Percentiles rank a stretch among this genome's conserved stretches.
Evolutionary conservation across 2,329 filamentous ascomycete species (phyloP).

Genomic region (Aspergillus fumigatus): DNA sequence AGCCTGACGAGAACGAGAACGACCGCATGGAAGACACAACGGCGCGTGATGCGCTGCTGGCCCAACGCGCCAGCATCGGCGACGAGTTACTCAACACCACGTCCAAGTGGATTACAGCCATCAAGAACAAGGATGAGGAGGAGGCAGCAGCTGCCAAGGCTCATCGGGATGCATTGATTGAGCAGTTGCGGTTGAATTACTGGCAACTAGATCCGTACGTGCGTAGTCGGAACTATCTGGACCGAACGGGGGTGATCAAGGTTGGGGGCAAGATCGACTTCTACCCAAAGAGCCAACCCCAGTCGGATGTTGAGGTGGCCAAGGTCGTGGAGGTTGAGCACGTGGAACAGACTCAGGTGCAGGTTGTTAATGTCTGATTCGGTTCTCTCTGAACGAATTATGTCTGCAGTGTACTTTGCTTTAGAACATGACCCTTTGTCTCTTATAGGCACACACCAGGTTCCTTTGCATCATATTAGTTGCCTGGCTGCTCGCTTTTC

Average conservation of each 20-base stretch:
- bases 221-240: conserved; percentile 72
- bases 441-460: not conserved
- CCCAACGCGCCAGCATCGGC: conserved; percentile 60
- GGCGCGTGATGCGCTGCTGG: conserved; percentile 59
- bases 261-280: conserved; percentile 64
- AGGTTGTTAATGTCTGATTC: conserved; percentile 7
- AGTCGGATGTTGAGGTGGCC: conserved; percentile 1
- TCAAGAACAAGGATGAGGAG: conserved; percentile 38
- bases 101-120: conserved; percentile 63
- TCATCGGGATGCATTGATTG: conserved; percentile 59
- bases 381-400: not conserved
- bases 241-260: conserved; percentile 68
- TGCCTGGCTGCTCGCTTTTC: too few relatives aligned
- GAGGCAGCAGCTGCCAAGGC: conserved; percentile 48
- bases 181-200: conserved; percentile 67
- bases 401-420: not conserved
- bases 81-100: conserved; percentile 70
- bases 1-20: conserved; percentile 73
- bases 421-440: not conserved
- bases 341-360: conserved; percentile 11
- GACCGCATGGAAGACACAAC: conserved; percentile 61
- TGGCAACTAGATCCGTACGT: conserved; percentile 87
- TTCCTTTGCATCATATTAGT: not conserved
- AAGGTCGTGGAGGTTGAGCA: conserved; percentile 16
- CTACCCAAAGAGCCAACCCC: conserved; percentile 47